Evolutionary conservation across 306 rosid genomes (phyloP), one percentile per base, ranked within the genome.

Genomic region (Gastrolobium villosum): DNA sequence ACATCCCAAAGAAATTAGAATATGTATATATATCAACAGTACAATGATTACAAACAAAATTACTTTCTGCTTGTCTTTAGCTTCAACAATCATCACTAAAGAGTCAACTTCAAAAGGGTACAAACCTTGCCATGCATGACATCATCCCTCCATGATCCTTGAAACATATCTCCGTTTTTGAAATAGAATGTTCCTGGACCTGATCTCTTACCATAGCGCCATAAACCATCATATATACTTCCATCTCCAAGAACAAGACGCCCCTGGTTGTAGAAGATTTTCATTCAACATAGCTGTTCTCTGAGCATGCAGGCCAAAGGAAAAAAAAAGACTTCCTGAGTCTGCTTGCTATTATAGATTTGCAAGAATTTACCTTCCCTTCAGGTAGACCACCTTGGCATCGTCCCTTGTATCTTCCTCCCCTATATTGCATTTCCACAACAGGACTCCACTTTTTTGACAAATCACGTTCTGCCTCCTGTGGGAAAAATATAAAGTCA

Each of bases 311-410:
- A 67, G 41, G 43, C 15, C 10, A 31, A 57, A 60, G 66, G 2
- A 10, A n/a, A 2, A 10, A 52, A 26, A 52, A 57, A 37, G n/a
- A 45, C 55, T 20, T 62, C 52, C 59, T 31, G 13, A 76, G 44
- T 35, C 72, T 32, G 9, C 52, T 70, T 41, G 31, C 30, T 72
- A 56, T 36, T 49, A 10, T 32, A 48, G 55, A 61, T 43, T 61
- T 62, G 20, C 4, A 65, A 67, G 67, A 56, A 60, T 41, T 41
- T 83, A 93, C 98, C 97, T 92, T 95, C 45, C 98, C 99, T 89
- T 95, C 98, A 10, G 99, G 99, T 45, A 92, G 90, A 75, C 99
- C 99, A 77, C 99, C 99, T 86, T 90, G 96, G 87, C 98, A 95
- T 43, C 98, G 87, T 40, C 98, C 99, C 88, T 76, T 82, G 88